Base-by-base conservation (phyloP, 371 early-diverging fungal species). In the Lichtheimia ramosa region DNA sequence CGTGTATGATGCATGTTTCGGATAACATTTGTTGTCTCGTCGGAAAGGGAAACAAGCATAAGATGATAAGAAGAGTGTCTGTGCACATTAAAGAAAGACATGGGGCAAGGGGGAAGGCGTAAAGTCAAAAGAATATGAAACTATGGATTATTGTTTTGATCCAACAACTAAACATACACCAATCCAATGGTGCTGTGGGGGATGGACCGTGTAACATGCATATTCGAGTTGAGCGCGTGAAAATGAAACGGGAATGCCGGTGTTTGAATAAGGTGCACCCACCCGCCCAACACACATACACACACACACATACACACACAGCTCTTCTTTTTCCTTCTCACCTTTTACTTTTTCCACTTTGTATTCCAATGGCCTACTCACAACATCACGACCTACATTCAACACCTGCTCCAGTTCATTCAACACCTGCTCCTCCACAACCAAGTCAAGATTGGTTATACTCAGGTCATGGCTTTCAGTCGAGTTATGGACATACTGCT, bases 301-400 rank as follows among this genome's bases (percentile, higher is more conserved):
- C 24, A 18, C 24, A 40, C 54, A 21, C 41, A 23, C 34, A 20
- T 34, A 8, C 43, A 20, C 46, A 25, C 13, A 4, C 21, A 25
- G 20, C 39, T 43, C 34, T 51, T 18, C 40, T 46, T n/a, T 53
- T 53, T 43, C 16, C 23, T 24, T 21, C 53, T 21, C 21, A 43
- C 43, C 42, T 28, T 23, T 48, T 34, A 34, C 34, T 34, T 57
- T 48, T 51, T 54, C 41, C 43, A 25, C 39, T 53, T 46, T 48
- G 21, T 58, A 56, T 48, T 50, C 28, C 51, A 48, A 61, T 61
- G 62, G 49, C 51, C 41, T 61, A 50, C 23, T 54, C 63, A 34
- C 63, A 54, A 27, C 57, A 56, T 52, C 51, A 43, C 41, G 42
- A 43, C 27, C 41, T 23, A 13, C 54, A 46, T 25, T 21, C 18